phyloP scores from a whole-genome alignment of 139 green algal genomes.

The Closterium sp. region DNA sequence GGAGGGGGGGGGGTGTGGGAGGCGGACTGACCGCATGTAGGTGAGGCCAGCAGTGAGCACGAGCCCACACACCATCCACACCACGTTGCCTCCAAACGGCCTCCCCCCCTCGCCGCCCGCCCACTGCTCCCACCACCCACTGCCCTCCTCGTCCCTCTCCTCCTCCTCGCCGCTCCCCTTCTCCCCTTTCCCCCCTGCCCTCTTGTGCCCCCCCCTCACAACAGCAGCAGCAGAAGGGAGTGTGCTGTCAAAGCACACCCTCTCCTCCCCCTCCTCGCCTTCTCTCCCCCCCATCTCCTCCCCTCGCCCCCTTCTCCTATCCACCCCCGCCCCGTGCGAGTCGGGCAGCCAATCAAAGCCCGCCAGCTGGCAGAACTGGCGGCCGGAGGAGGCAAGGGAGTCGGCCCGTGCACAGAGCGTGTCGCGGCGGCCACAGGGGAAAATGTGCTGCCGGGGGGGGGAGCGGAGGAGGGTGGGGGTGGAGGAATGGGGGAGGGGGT shows the following conservation, averaged over 20 bases:
- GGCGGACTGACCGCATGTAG: not conserved
- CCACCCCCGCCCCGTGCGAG: not conserved
- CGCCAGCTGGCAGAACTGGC: slow-evolving; percentile 11
- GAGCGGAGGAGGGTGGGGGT: not conserved
- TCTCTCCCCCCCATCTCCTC: not conserved
- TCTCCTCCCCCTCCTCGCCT: not conserved
- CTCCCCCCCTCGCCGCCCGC: not conserved
- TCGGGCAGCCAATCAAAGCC: slow-evolving; percentile 8
- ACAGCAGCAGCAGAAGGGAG: not conserved
- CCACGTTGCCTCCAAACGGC: not conserved
- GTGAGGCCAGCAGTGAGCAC: not conserved
- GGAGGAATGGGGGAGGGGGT: not conserved
- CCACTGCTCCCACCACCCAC: not conserved
- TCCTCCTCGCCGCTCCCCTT: not conserved
- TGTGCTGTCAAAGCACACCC: not conserved
- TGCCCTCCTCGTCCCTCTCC: not conserved
- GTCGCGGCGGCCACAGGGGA: slow-evolving; percentile 6
- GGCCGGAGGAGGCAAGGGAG: not conserved
- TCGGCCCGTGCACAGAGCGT: slow-evolving; percentile 1
- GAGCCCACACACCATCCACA: not conserved
- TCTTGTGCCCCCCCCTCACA: not conserved
- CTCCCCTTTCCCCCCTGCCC: not conserved
- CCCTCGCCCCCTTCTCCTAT: not conserved
- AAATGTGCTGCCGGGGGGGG: not conserved
- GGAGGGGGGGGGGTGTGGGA: too few relatives aligned